These are phyloP conservation scores for Pelargonium cotyledonis DNA, from an alignment of 441 rosid species.

Conservation along the genomic window DNA sequence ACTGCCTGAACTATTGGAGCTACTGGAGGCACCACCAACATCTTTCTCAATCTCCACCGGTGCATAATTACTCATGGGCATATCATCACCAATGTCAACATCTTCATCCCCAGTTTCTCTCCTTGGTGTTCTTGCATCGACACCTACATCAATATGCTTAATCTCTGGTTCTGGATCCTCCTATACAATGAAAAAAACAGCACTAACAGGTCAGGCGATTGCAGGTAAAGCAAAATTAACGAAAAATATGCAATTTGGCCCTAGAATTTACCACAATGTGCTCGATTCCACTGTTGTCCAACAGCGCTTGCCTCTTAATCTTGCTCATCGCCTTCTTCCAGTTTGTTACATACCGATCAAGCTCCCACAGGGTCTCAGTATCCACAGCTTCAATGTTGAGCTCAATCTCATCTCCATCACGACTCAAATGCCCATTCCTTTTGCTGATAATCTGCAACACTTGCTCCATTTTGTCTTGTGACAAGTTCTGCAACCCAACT, in stretches of 20 bases:
- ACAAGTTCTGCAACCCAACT: slow-evolving; percentile 73
- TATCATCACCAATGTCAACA: slow-evolving; percentile 92
- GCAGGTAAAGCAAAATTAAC: background rate
- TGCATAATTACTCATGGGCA: slow-evolving; percentile 75
- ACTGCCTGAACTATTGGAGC: slow-evolving; percentile 37
- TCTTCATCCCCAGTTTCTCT: slow-evolving; percentile 91
- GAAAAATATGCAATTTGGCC: background rate
- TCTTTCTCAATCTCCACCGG: slow-evolving; percentile 91
- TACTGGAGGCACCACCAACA: slow-evolving; percentile 41
- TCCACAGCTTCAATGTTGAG: slow-evolving; percentile 86
- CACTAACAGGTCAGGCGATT: background rate
- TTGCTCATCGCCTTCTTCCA: slow-evolving; percentile 87
- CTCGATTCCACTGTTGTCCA: slow-evolving; percentile 28
- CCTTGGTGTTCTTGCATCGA: slow-evolving; percentile 52
- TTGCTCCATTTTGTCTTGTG: slow-evolving; percentile 91
- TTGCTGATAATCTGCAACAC: slow-evolving; percentile 29
- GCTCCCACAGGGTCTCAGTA: slow-evolving; percentile 91
- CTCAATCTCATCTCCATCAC: slow-evolving; percentile 96
- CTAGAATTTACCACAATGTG: slow-evolving; percentile 26
- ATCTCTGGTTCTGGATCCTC: slow-evolving; percentile 18
- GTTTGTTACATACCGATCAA: slow-evolving; percentile 84
- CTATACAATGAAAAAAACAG: slow-evolving; percentile 20
- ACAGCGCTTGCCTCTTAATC: slow-evolving; percentile 74
- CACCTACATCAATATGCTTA: slow-evolving; percentile 43
- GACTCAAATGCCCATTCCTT: slow-evolving; percentile 68